Base-by-base conservation (phyloP, 805 yeast genomes). In the Sugiyamaella americana region DNA sequence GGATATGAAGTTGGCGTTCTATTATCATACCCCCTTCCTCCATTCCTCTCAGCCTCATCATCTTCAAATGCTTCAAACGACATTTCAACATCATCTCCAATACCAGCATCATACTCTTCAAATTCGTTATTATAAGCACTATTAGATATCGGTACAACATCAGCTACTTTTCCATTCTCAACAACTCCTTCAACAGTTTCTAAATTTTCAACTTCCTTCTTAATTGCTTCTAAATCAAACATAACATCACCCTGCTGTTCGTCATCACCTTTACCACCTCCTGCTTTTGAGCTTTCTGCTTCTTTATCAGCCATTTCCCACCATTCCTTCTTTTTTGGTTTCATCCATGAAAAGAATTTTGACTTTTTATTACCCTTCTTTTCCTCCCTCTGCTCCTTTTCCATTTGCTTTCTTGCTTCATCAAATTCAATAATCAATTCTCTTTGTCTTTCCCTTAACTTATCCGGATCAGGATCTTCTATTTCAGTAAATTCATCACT, bases 401-500 rank as follows among this genome's bases (percentile, higher is more conserved):
- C 74, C 72, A 80, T 70, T 52, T 76, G 76, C 45, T 78, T 79
- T 46, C 86, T 75, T 0, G 95, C 95, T 53, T 84, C 87, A 54
- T 87, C 96, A 57, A 91, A 84, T 61, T 93, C 98, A 48, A 73
- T 71, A 10, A 93, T 74, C 57, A 93, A 70, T 59, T 86, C 80
- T 50, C 96, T 72, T 59, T 88, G 94, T 46, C 68, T 60, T 54
- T 91, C 78, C 54, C 88, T 88, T 20, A 79, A 75, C 57, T 82
- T 80, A 55, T 87, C 95, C 2, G 95, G 87, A 63, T 91, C 96
- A 0, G 96, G 94, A 60, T 91, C 97, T 62, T 89, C 97, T 55
- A 93, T 89, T 64, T 93, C 98, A 17, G 85, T 82, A 61, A 93
- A 93, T 62, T 89, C 96, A 49, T 93, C 98, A 52, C 83, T 78